Percentiles rank a stretch among this genome's conserved stretches.
Evolutionary conservation across 225 moss, liverwort and hornwort species (phyloP).

Genomic region (Bryoerythrophyllum caledonicum): DNA sequence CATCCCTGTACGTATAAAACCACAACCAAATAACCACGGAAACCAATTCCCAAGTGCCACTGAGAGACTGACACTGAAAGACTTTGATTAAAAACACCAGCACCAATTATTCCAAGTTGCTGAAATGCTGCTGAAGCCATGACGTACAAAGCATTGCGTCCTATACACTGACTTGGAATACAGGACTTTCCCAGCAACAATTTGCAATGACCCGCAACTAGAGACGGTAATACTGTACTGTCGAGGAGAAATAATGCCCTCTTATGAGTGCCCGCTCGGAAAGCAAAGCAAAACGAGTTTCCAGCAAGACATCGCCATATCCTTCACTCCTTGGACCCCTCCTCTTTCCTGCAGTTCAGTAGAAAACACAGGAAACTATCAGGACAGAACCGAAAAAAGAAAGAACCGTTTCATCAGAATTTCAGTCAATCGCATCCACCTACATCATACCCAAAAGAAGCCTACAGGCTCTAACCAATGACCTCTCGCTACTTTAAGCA

Average conservation of each 20-base stretch:
- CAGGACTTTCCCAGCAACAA: slow-evolving; percentile 20
- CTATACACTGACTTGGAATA: slow-evolving; percentile 20
- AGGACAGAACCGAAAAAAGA: slow-evolving; percentile 10
- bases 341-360: slow-evolving; percentile 40
- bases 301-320: slow-evolving; percentile 14
- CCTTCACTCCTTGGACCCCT: slow-evolving; percentile 22
- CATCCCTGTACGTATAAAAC: neutral
- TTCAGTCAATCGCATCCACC: neutral
- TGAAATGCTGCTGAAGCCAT: slow-evolving; percentile 17
- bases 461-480: slow-evolving; percentile 16
- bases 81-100: slow-evolving; percentile 16
- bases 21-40: neutral
- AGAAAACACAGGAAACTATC: slow-evolving; percentile 31
- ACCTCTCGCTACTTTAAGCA: slow-evolving; percentile 24
- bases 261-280: slow-evolving; percentile 33
- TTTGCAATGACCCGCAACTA: slow-evolving; percentile 26
- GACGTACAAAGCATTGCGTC: slow-evolving; percentile 27
- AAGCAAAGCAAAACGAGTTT: slow-evolving; percentile 32
- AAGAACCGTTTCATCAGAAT: slow-evolving; percentile 12
- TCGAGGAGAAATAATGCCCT: slow-evolving; percentile 26
- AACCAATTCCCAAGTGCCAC: slow-evolving; percentile 9
- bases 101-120: slow-evolving; percentile 29
- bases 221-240: neutral
- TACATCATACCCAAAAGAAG: slow-evolving; percentile 12
- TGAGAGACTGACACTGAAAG: neutral